Base-by-base conservation (phyloP, 1,139 yeast genomes). In the Pichia sp. region DNA sequence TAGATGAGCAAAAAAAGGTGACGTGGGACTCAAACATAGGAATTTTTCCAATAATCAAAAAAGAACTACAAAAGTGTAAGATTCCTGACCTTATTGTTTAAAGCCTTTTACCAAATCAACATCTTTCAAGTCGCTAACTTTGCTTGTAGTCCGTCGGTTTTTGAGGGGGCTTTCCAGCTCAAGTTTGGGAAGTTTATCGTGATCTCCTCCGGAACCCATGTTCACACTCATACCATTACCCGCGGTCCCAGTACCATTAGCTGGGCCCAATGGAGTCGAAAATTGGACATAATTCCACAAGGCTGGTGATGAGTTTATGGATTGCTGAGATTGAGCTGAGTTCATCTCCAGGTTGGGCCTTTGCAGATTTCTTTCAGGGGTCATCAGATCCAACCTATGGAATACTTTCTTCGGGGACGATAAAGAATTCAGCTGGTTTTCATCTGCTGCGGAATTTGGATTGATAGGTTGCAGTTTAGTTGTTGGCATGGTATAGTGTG, bases 251-350 rank as follows among this genome's bases (percentile, higher is more conserved):
- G 30, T 48, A 5, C 38, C 48, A 44, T 46, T 50, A 27, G 49
- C 46, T 49, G 56, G 64, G 6, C 66, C 70, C 44, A 67, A 46
- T 1, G 88, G 87, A 0, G 92, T 85, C 55, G 88, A 82, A 65
- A 86, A 85, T 63, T 85, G 92, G 45, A 86, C 86, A 69, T 85
- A 81, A 65, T 84, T 86, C 91, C 92, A 85, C 57, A 85, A 78
- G 12, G 92, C 90, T 2, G 93, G 91, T 1, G 89, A 83, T 6
- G 77, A 76, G 66, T 74, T 71, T 55, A 70, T 71, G 14, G 76
- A 73, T 17, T 74, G 73, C 57, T 71, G 64, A 27, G 65, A 73
- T 53, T 72, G 75, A 0, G 72, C 48, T 75, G 64, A 64, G 74
- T 46, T 49, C n/a, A 57, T 55, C n/a, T 57, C 58, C 7, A 54